phyloP scores from a whole-genome alignment of 2,329 filamentous ascomycete species.

The Microdochium bolleyi region DNA sequence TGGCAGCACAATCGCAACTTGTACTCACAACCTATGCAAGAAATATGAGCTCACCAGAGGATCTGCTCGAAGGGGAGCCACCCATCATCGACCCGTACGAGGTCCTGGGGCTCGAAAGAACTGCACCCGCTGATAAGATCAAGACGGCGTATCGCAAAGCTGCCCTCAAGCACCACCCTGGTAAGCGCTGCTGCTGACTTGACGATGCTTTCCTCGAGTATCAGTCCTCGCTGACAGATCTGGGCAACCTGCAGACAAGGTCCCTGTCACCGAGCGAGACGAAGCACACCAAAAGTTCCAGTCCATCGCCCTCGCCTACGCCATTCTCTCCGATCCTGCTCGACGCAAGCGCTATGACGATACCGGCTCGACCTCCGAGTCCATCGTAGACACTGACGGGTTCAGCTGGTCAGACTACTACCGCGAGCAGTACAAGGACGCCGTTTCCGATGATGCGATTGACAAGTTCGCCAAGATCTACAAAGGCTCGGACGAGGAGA shows the following conservation, averaged over 20 bases:
- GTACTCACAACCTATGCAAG: background rate
- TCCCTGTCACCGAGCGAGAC: slow-evolving; percentile 55
- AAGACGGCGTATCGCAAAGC: slow-evolving; percentile 88
- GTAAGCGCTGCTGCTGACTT: slow-evolving; percentile 34
- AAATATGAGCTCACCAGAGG: slow-evolving; percentile 41
- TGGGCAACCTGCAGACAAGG: slow-evolving; percentile 59
- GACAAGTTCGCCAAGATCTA: slow-evolving; percentile 70
- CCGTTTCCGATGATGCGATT: slow-evolving; percentile 68
- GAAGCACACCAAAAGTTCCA: slow-evolving; percentile 79
- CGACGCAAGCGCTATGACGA: slow-evolving; percentile 81
- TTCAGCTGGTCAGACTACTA: slow-evolving; percentile 94
- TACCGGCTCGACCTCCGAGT: slow-evolving; percentile 83
- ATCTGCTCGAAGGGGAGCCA: slow-evolving; percentile 46
- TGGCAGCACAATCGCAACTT: background rate
- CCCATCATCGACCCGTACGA: slow-evolving; percentile 70
- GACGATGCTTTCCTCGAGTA: background rate
- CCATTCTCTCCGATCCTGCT: slow-evolving; percentile 75
- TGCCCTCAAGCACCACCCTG: slow-evolving; percentile 79
- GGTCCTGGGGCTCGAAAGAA: slow-evolving; percentile 62
- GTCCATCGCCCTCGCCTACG: slow-evolving; percentile 86
- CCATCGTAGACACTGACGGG: slow-evolving; percentile 65
- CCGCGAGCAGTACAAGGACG: slow-evolving; percentile 70
- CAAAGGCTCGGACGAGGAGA: slow-evolving; percentile 81
- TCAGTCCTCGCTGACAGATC: background rate
- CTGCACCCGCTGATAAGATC: slow-evolving; percentile 70